These are phyloP conservation scores for Xylaria sp. DNA, from an alignment of 2,329 filamentous ascomycete species.

Conservation along the genomic window DNA sequence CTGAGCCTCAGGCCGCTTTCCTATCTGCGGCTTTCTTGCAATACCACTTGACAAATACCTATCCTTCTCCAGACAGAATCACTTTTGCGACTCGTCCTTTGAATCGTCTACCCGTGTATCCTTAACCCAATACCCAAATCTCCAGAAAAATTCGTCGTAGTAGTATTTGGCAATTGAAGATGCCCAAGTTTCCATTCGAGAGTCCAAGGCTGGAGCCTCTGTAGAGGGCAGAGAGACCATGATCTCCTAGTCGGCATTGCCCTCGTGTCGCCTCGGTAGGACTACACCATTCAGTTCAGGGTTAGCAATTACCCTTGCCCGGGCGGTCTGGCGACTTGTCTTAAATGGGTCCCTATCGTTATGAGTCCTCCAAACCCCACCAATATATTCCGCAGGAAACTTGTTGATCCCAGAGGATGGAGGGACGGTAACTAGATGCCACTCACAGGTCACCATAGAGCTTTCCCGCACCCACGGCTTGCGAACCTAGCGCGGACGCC, in stretches of 20 bases:
- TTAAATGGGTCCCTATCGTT: background rate
- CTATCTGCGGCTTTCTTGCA: too few species aligned
- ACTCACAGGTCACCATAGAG: slow-evolving; percentile 2
- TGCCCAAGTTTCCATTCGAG: background rate
- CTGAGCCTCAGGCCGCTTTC: too few species aligned
- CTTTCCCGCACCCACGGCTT: slow-evolving; percentile 14
- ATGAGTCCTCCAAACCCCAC: background rate
- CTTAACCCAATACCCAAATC: too few species aligned
- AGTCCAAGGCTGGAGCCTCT: background rate
- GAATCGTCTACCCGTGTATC: too few species aligned
- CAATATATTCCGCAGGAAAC: too few species aligned
- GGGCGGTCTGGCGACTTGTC: background rate
- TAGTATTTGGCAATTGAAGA: background rate
- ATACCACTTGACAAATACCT: too few species aligned
- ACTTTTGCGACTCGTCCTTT: too few species aligned
- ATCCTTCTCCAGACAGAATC: too few species aligned
- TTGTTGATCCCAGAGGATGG: background rate
- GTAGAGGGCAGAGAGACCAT: slow-evolving; percentile 5
- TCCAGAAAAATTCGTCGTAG: too few species aligned
- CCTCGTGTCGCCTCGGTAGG: slow-evolving; percentile 9
- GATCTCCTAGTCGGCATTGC: slow-evolving; percentile 13
- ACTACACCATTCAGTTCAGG: background rate
- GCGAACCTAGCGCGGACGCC: slow-evolving; percentile 11
- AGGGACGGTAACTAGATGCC: background rate
- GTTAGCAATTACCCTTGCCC: background rate